Conservation (phyloP, 2,329 filamentous ascomycete species). For the Aspergillus sp. region DNA sequence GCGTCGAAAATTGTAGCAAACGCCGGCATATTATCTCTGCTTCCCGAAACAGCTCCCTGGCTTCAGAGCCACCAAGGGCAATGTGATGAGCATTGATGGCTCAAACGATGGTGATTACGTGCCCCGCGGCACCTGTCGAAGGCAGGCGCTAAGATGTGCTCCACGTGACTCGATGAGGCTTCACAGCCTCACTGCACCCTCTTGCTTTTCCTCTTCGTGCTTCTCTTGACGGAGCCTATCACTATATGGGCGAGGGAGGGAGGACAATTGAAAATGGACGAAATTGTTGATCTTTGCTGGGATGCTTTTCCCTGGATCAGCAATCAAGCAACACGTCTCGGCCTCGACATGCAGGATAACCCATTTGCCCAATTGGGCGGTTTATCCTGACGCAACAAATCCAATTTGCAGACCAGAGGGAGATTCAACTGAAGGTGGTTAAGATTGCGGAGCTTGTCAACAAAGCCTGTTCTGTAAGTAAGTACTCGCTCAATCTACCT, state of each 20-base stretch:
- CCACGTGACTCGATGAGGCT: not conserved
- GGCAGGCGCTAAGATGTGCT: not conserved
- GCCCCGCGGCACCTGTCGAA: not conserved
- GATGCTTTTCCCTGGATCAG: constrained; percentile 4
- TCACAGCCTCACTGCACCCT: not conserved
- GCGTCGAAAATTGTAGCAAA: not conserved
- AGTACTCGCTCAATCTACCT: not conserved
- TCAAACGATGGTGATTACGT: not conserved
- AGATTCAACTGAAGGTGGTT: not conserved
- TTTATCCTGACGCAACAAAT: constrained; percentile 9
- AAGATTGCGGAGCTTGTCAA: constrained; percentile 3
- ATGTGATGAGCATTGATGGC: no score
- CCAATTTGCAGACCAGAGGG: not conserved
- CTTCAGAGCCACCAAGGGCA: no score
- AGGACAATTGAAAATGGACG: not conserved
- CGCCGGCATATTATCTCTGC: no score
- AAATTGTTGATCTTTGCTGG: not conserved
- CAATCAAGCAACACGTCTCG: constrained; percentile 3
- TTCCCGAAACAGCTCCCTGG: no score
- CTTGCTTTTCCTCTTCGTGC: not conserved
- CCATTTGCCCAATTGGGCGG: not conserved
- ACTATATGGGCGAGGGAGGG: no score
- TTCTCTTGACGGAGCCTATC: not conserved
- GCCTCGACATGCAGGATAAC: not conserved
- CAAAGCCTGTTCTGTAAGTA: constrained; percentile 11